Evolutionary conservation across 345 rosid species (phyloP).

Genomic region (Euclidium syriacum): DNA sequence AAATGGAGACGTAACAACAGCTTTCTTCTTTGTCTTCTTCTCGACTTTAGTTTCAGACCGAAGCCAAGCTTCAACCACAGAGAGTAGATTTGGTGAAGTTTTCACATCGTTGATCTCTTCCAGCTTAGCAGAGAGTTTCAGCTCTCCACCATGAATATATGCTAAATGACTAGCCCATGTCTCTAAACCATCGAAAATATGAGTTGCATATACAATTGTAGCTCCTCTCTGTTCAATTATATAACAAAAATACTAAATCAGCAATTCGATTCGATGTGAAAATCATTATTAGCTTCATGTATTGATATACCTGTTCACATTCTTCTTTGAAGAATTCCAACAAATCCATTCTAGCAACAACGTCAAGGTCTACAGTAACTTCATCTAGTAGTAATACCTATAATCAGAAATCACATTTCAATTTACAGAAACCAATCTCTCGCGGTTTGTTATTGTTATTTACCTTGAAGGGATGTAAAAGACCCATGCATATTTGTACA

Average conservation of each 20-base stretch:
- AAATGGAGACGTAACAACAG: constrained; percentile 41
- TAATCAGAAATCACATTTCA: constrained; percentile 4
- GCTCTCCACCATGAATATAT: constrained; percentile 77
- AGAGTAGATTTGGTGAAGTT: constrained; percentile 64
- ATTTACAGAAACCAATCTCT: neutral
- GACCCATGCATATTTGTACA: constrained; percentile 98
- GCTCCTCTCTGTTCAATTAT: constrained; percentile 64
- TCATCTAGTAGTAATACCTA: constrained; percentile 94
- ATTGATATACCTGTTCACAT: constrained; percentile 90
- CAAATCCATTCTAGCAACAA: constrained; percentile 91
- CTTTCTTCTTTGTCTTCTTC: constrained; percentile 45
- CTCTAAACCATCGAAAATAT: constrained; percentile 91
- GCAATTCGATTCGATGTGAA: neutral
- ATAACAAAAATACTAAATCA: neutral
- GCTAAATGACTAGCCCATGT: constrained; percentile 95
- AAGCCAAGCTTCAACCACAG: constrained; percentile 87
- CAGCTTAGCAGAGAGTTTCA: constrained; percentile 53
- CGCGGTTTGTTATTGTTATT: neutral
- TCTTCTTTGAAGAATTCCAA: constrained; percentile 88
- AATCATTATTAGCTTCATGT: no score
- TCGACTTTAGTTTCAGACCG: constrained; percentile 64
- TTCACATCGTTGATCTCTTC: constrained; percentile 56
- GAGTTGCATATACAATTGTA: constrained; percentile 86
- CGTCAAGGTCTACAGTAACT: constrained; percentile 92
- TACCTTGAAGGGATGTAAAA: constrained; percentile 92